Percentiles rank a stretch among this genome's conserved stretches.
Evolutionary conservation across 2,329 filamentous ascomycete species (phyloP).

Genomic region (Alternaria panax): DNA sequence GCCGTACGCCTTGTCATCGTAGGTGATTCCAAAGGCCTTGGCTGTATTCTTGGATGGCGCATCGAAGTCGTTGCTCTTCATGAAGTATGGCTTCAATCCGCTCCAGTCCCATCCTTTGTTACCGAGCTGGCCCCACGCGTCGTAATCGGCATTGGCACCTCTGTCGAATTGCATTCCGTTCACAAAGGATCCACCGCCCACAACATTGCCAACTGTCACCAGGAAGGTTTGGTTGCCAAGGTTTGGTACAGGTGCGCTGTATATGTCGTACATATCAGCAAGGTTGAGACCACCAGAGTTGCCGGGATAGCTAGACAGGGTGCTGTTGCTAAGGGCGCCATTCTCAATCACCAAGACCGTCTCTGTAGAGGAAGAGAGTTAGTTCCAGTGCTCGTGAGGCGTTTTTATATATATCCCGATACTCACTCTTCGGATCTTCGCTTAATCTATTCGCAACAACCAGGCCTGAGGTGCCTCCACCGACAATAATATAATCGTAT

Average conservation of each 20-base stretch:
- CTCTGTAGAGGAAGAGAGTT: slow-evolving; percentile 7
- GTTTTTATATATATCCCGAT: rapidly evolving
- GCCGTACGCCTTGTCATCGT: slow-evolving; percentile 20
- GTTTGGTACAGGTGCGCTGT: slow-evolving; percentile 19
- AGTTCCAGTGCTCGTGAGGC: not conserved
- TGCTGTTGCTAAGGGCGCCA: slow-evolving; percentile 17
- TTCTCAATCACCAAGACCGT: slow-evolving; percentile 30
- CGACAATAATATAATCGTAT: slow-evolving; percentile 37
- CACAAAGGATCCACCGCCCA: slow-evolving; percentile 44
- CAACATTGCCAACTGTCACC: slow-evolving; percentile 29
- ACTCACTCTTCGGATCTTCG: slow-evolving; percentile 21
- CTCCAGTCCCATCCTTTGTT: slow-evolving; percentile 5
- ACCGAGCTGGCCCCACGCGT: slow-evolving; percentile 5
- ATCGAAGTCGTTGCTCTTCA: slow-evolving; percentile 21
- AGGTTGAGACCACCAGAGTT: slow-evolving; percentile 20
- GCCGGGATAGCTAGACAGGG: slow-evolving; percentile 19
- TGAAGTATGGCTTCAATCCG: slow-evolving; percentile 18
- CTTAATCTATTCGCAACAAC: slow-evolving; percentile 30
- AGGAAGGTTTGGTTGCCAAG: slow-evolving; percentile 29
- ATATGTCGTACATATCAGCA: slow-evolving; percentile 20
- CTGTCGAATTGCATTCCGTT: slow-evolving; percentile 48
- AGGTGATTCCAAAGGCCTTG: slow-evolving; percentile 23
- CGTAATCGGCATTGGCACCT: slow-evolving; percentile 27
- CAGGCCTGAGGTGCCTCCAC: slow-evolving; percentile 31
- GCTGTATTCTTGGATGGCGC: slow-evolving; percentile 13